Evolutionary conservation across 2,329 filamentous ascomycete species (phyloP).

Genomic region (Aspergillus pseudoviridinutans): DNA sequence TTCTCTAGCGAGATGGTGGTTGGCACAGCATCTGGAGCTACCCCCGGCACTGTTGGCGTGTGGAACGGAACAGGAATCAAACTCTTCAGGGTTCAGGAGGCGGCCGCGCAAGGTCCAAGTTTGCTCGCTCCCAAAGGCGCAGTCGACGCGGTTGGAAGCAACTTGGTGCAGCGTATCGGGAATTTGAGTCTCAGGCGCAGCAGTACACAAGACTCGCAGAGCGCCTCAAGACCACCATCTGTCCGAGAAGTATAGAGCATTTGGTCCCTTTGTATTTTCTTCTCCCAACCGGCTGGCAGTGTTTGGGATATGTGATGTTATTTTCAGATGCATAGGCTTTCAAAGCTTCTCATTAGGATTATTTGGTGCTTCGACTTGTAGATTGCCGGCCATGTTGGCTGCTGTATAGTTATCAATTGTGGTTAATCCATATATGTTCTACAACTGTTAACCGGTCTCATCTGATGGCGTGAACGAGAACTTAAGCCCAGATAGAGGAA

Average conservation of each 20-base stretch:
- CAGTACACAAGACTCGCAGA: conserved; percentile 31
- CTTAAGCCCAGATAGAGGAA: neutral
- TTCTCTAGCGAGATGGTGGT: conserved; percentile 84
- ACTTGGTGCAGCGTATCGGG: conserved; percentile 81
- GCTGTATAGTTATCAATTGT: neutral
- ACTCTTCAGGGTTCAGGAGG: conserved; percentile 86
- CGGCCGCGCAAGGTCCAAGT: conserved; percentile 72
- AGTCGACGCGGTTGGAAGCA: conserved; percentile 88
- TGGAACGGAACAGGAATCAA: conserved; percentile 91
- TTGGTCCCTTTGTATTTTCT: neutral
- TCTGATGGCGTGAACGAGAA: neutral
- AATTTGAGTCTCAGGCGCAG: conserved; percentile 62
- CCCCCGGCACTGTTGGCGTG: conserved; percentile 81
- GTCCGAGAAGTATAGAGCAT: conserved; percentile 33
- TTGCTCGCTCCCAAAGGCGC: conserved; percentile 82
- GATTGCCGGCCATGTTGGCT: neutral
- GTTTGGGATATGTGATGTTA: neutral
- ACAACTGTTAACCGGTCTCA: neutral
- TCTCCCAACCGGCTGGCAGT: neutral
- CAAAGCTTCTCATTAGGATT: conserved; percentile 9
- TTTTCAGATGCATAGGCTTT: conserved; percentile 3
- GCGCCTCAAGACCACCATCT: conserved; percentile 26
- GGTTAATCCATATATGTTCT: neutral
- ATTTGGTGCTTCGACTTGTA: neutral
- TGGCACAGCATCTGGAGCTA: conserved; percentile 41